Evolutionary conservation across 2,329 filamentous ascomycete species (phyloP).

Genomic region (Penicillium thymicola): DNA sequence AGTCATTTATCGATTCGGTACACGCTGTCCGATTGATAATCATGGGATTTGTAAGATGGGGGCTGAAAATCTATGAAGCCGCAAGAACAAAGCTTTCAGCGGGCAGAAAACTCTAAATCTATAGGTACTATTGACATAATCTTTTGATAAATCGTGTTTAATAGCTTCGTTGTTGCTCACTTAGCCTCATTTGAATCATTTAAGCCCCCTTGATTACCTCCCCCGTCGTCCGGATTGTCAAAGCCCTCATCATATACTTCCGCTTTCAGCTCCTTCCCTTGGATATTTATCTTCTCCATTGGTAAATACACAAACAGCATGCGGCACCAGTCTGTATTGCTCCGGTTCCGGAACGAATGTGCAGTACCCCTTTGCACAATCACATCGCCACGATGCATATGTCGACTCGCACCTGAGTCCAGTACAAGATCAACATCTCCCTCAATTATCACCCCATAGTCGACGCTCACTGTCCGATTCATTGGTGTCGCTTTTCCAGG

Average conservation of each 20-base stretch:
- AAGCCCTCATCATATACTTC: conserved; percentile 30
- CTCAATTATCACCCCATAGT: conserved; percentile 39
- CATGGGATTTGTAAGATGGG: conserved; percentile 7
- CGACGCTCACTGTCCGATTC: conserved; percentile 39
- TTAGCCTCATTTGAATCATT: neutral
- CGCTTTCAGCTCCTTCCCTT: conserved; percentile 55
- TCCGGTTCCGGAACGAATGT: conserved; percentile 31
- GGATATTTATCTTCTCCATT: conserved; percentile 33
- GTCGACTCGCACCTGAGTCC: conserved; percentile 34
- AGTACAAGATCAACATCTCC: conserved; percentile 37
- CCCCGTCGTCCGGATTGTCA: conserved; percentile 9
- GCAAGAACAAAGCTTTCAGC: neutral
- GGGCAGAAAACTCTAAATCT: neutral
- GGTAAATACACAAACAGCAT: conserved; percentile 34
- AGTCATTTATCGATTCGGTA: neutral
- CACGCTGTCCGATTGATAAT: conserved; percentile 4
- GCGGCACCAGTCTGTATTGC: conserved; percentile 27
- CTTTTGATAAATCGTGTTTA: neutral
- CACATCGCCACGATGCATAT: conserved; percentile 36
- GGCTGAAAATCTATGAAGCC: neutral
- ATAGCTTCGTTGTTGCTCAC: neutral
- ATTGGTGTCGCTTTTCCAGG: conserved; percentile 35
- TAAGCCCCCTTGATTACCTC: neutral
- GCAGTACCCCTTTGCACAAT: conserved; percentile 33
- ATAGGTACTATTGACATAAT: neutral